Conservation (phyloP, 441 rosid species). For the Syzygium malaccense region DNA sequence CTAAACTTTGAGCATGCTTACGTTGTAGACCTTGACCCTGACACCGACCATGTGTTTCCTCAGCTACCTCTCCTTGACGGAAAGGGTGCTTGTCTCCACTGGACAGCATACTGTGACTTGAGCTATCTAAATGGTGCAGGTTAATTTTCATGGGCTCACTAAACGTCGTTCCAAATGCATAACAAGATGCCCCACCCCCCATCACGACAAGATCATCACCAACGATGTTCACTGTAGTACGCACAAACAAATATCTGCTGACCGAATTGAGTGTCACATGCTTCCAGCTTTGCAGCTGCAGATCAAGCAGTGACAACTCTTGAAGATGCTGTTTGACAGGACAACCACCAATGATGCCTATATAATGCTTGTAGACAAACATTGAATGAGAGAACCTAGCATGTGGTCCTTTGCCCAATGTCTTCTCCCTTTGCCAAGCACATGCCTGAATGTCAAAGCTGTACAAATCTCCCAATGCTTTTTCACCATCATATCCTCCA, state of each 20-base stretch:
- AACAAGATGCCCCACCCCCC: slow-evolving; percentile 98
- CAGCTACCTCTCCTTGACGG: slow-evolving; percentile 14
- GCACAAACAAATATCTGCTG: slow-evolving; percentile 67
- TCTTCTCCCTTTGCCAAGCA: slow-evolving; percentile 66
- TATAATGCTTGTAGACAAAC: slow-evolving; percentile 56
- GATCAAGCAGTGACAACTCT: slow-evolving; percentile 70
- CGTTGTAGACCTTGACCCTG: slow-evolving; percentile 14
- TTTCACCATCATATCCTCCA: slow-evolving; percentile 79
- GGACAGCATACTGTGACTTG: slow-evolving; percentile 4
- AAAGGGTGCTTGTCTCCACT: slow-evolving; percentile 10
- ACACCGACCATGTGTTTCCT: slow-evolving; percentile 9
- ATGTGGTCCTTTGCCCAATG: slow-evolving; percentile 63
- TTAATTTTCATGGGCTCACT: slow-evolving; percentile 69
- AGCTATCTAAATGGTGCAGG: slow-evolving; percentile 39
- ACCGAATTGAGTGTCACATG: slow-evolving; percentile 49
- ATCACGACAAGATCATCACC: slow-evolving; percentile 66
- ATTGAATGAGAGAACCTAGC: slow-evolving; percentile 89
- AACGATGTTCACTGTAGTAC: slow-evolving; percentile 60
- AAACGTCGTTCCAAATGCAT: slow-evolving; percentile 95
- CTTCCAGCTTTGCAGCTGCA: slow-evolving; percentile 49
- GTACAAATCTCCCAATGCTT: slow-evolving; percentile 68
- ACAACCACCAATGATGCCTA: slow-evolving; percentile 92
- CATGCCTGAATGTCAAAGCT: slow-evolving; percentile 57
- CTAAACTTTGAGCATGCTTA: slow-evolving; percentile 12
- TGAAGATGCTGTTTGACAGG: slow-evolving; percentile 69